Base-by-base conservation (phyloP, 139 green algal genomes). In the Chlamydomonas incerta region DNA sequence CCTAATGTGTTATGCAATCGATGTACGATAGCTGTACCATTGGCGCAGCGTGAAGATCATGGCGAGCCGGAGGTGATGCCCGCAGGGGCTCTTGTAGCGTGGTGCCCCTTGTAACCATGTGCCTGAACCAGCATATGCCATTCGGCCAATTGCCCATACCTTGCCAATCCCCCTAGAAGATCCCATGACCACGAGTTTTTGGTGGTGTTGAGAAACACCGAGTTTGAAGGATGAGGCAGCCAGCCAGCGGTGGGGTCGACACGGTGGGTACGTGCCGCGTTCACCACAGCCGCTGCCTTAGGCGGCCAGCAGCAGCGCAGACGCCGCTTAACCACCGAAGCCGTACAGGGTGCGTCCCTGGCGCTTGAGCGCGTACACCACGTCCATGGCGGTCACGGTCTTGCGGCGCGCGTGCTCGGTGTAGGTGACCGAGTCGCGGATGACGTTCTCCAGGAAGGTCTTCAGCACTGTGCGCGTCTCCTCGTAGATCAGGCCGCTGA, bases 351-450 rank as follows among this genome's bases (percentile, higher is more conserved):
- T 99, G 80, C 96, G 91, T 81, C 96, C 96, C 94, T 98, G 96
- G 79, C 96, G 90, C 94, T 98, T 98, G 87, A 98, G 93, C 28
- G 96, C 95, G 87, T 98, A 98, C 10, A 98, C 96, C 20, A 98
- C 96, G 87, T 98, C 96, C 90, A 98, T 96, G 57, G 96, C 96
- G 35, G 96, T 98, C 52, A 99, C 96, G 26, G 96, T 99, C 95
- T 98, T 99, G 85, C 96, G 92, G 76, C 95, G 91, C 63, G 96
- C 96, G 93, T 98, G 96, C 95, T 99, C 96, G 63, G 96, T 98
- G 95, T 99, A 99, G 88, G 96, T 99, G n/a, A 99, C 96, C 29
- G 96, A 94, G 85, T 99, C 96, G 77, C 96, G 92, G 88, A 97
- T 95, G 37, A 98, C 95, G 88, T 97, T 97, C 93, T 98, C 95